Conservation (phyloP, 441 rosid genomes). For the Populus hybrid region DNA sequence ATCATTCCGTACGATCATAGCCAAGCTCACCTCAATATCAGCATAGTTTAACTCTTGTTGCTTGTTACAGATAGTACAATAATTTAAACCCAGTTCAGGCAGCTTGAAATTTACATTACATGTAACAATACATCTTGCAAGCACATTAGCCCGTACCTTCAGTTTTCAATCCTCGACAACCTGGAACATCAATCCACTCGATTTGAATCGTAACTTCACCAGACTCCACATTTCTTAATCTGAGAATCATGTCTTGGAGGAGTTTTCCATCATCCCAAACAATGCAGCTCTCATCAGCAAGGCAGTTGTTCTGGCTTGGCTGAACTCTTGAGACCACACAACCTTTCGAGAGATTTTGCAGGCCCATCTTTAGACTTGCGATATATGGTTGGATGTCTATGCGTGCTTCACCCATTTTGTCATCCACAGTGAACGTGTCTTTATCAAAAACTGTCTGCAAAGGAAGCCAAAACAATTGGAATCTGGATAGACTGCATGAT, state of each 20-base stretch:
- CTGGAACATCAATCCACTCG: conserved; percentile 61
- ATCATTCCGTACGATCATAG: neutral
- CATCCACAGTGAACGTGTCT: conserved; percentile 71
- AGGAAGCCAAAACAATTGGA: neutral
- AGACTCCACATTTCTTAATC: conserved; percentile 56
- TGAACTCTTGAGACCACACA: conserved; percentile 45
- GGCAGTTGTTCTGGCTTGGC: conserved; percentile 50
- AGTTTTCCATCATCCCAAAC: conserved; percentile 55
- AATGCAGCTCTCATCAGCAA: conserved; percentile 58
- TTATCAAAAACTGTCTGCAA: conserved; percentile 58
- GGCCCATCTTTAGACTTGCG: conserved; percentile 47
- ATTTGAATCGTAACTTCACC: conserved; percentile 69
- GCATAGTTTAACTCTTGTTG: too few relatives aligned
- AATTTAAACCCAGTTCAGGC: neutral
- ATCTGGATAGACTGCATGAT: neutral
- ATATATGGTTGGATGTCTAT: conserved; percentile 54
- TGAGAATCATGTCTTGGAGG: conserved; percentile 55
- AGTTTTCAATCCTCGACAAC: conserved; percentile 34
- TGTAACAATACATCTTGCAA: neutral
- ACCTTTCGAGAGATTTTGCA: conserved; percentile 46
- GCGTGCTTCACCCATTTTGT: conserved; percentile 86
- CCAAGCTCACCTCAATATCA: neutral
- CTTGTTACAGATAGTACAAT: neutral
- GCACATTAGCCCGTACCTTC: conserved; percentile 9
- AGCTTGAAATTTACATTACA: neutral